Evolutionary conservation across 2,329 filamentous ascomycete species (phyloP).

Genomic region (Aspergillus costaricaensis): DNA sequence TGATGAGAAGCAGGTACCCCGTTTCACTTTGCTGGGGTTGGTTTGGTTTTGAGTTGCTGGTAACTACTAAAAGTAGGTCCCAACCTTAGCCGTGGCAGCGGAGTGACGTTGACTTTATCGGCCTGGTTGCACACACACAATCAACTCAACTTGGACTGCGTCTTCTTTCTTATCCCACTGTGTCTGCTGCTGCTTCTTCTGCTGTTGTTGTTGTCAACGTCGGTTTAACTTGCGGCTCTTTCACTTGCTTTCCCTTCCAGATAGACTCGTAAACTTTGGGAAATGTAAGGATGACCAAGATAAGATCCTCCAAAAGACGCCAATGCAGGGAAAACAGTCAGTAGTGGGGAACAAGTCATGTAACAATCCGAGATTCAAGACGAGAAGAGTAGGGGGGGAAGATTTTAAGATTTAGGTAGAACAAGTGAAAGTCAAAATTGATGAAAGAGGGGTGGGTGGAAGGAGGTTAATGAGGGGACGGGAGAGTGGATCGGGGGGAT

Average conservation of each 20-base stretch:
- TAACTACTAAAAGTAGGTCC: constrained; percentile 12
- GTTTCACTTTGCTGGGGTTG: constrained; percentile 21
- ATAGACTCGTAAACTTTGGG: background rate
- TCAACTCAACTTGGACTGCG: background rate
- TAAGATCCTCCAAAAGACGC: background rate
- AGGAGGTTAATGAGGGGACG: background rate
- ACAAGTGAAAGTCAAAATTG: constrained; percentile 2
- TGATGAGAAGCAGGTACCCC: constrained; percentile 27
- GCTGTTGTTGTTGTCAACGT: background rate
- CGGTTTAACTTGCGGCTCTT: background rate
- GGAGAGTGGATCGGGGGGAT: constrained; percentile 6
- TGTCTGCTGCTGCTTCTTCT: background rate
- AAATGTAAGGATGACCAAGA: background rate
- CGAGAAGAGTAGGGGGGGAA: background rate
- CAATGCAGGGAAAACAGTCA: background rate
- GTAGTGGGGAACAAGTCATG: background rate
- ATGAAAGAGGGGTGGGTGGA: background rate
- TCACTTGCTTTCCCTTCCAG: background rate
- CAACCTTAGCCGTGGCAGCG: constrained; percentile 18
- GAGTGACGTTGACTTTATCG: constrained; percentile 19
- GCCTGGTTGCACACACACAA: background rate
- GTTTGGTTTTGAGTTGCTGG: constrained; percentile 14
- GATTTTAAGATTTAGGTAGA: constrained; percentile 1
- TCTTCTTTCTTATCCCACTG: background rate
- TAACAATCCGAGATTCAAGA: background rate